phyloP scores from a whole-genome alignment of 805 yeast species.

The Starmerella asiatica region DNA sequence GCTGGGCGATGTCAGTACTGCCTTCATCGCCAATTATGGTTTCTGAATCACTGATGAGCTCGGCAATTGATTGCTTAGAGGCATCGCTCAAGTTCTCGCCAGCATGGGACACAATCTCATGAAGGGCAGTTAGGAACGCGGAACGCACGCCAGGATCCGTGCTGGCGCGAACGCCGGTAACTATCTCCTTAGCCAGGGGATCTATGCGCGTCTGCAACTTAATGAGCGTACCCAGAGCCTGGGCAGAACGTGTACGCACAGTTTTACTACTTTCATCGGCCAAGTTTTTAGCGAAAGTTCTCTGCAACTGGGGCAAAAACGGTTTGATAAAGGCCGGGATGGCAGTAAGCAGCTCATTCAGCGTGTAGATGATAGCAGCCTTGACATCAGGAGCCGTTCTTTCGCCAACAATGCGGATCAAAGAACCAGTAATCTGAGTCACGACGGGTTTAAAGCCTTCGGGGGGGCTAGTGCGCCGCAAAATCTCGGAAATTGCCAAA shows the following conservation, averaged over 20 bases:
- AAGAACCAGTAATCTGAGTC: constrained; percentile 89
- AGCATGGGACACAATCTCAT: constrained; percentile 68
- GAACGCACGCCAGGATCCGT: constrained; percentile 55
- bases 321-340: constrained; percentile 89
- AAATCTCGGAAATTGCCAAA: constrained; percentile 72
- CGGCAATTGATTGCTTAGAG: constrained; percentile 54
- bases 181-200: constrained; percentile 74
- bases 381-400: constrained; percentile 82
- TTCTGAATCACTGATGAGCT: constrained; percentile 62
- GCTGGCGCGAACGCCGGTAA: constrained; percentile 53
- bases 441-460: constrained; percentile 67
- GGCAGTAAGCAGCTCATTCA: constrained; percentile 62
- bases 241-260: constrained; percentile 73
- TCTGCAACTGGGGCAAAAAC: constrained; percentile 90
- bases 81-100: constrained; percentile 65
- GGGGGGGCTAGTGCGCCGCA: constrained; percentile 72
- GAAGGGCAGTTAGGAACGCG: constrained; percentile 72
- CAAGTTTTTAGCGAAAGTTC: constrained; percentile 88
- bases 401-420: constrained; percentile 96
- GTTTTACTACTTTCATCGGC: constrained; percentile 62
- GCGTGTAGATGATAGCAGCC: constrained; percentile 80
- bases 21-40: constrained; percentile 20
- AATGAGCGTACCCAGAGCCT: constrained; percentile 76
- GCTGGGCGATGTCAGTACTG: constrained; percentile 31
- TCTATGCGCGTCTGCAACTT: constrained; percentile 88